phyloP scores from a whole-genome alignment of 176 grass and related monocot genomes.

The Eragrostis nindensis region DNA sequence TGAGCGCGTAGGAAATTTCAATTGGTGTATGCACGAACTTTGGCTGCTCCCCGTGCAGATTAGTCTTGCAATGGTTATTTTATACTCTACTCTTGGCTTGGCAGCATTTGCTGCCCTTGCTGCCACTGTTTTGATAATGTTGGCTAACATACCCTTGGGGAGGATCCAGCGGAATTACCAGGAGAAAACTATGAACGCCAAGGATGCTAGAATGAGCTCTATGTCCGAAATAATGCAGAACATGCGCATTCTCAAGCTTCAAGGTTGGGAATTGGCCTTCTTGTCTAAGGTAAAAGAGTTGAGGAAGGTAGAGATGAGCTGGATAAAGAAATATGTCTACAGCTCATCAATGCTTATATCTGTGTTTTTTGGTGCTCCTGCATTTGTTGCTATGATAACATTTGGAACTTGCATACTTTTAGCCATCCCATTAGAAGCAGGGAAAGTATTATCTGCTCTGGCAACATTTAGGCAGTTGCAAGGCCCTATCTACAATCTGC shows the following conservation, averaged over 20 bases:
- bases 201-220: constrained; percentile 74
- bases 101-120: constrained; percentile 57
- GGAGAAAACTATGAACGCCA: constrained; percentile 66
- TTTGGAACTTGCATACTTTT: constrained; percentile 66
- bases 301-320: constrained; percentile 66
- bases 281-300: constrained; percentile 67
- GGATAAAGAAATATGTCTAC: constrained; percentile 67
- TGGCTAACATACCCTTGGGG: constrained; percentile 63
- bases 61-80: constrained; percentile 60
- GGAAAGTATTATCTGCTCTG: constrained; percentile 73
- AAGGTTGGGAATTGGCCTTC: constrained; percentile 85
- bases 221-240: constrained; percentile 76
- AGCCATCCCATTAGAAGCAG: constrained; percentile 70
- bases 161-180: constrained; percentile 55
- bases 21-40: constrained; percentile 69
- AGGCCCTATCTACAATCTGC: constrained; percentile 67
- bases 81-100: constrained; percentile 63
- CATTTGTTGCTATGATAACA: constrained; percentile 68
- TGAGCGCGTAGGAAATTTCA: constrained; percentile 53
- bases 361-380: constrained; percentile 64
- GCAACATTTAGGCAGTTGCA: constrained; percentile 81
- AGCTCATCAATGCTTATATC: constrained; percentile 52
- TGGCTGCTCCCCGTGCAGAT: constrained; percentile 75
- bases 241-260: constrained; percentile 91
- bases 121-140: constrained; percentile 59